phyloP scores from a whole-genome alignment of 352 stramenopile genomes.

The Elongisporangium anandrum region DNA sequence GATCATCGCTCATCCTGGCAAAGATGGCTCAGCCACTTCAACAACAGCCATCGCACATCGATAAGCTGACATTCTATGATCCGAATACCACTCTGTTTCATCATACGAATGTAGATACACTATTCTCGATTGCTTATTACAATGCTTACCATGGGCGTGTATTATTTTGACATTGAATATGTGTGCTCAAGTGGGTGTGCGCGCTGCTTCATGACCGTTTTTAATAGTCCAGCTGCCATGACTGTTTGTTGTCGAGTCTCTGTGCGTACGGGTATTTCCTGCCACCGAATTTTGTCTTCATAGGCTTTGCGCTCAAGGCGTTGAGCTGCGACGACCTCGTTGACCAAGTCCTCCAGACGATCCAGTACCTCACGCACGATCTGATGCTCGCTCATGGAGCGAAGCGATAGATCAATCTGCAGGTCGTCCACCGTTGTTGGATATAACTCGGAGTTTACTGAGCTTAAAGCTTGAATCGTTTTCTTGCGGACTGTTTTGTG shows the following conservation, averaged over 20 bases:
- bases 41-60: too few relatives aligned
- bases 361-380: constrained; percentile 20
- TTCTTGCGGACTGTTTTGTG: background rate
- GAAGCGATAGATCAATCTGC: background rate
- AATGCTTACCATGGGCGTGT: too few relatives aligned
- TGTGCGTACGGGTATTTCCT: constrained; percentile 36
- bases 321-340: constrained; percentile 16
- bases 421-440: constrained; percentile 7
- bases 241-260: constrained; percentile 26
- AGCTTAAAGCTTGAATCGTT: background rate
- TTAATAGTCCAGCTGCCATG: constrained; percentile 7
- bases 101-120: too few relatives aligned
- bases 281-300: constrained; percentile 16
- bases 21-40: too few relatives aligned
- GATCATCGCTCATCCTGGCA: too few relatives aligned
- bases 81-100: too few relatives aligned
- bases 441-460: background rate
- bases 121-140: too few relatives aligned
- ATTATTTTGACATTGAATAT: too few relatives aligned
- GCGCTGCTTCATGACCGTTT: constrained; percentile 4
- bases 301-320: constrained; percentile 13
- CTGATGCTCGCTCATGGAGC: constrained; percentile 19
- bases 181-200: background rate
- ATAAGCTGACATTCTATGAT: too few relatives aligned
- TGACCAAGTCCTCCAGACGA: constrained; percentile 25